Conservation (phyloP, 106 monocot genomes). For the Dendrobium huoshanense region DNA sequence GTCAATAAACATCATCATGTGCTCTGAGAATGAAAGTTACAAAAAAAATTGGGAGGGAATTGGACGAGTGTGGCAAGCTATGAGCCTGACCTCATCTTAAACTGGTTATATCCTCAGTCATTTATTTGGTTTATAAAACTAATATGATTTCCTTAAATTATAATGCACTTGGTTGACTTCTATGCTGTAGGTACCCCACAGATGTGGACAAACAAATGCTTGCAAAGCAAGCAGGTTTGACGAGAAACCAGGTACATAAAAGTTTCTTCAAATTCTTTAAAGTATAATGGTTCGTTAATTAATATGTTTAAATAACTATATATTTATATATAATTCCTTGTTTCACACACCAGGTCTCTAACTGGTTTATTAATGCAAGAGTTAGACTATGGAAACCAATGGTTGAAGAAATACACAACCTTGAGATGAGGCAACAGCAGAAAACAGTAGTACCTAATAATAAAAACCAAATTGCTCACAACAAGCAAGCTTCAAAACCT, state of each 20-base stretch:
- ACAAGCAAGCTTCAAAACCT: slow-evolving; percentile 12
- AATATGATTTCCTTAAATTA: no score
- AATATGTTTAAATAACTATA: no score
- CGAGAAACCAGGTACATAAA: slow-evolving; percentile 66
- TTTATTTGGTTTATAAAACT: no score
- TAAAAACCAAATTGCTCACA: background rate
- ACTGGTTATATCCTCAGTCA: no score
- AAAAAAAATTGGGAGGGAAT: no score
- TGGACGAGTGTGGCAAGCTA: no score
- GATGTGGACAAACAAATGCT: slow-evolving; percentile 86
- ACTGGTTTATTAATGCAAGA: slow-evolving; percentile 69
- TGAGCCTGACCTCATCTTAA: no score
- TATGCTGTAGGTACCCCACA: slow-evolving; percentile 62
- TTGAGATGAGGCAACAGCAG: slow-evolving; percentile 25
- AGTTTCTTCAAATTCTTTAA: background rate
- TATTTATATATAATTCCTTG: no score
- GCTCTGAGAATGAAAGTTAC: no score
- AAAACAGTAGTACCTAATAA: background rate
- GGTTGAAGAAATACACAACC: slow-evolving; percentile 57
- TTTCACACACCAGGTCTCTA: slow-evolving; percentile 39
- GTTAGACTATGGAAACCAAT: slow-evolving; percentile 65
- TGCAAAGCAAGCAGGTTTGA: slow-evolving; percentile 80
- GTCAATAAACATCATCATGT: no score
- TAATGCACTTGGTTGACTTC: no score
- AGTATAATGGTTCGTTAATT: background rate